Evolutionary conservation across 2,329 filamentous ascomycete species (phyloP), one percentile per base, ranked within the genome.

Genomic region (Cucurbitaria berberidis): DNA sequence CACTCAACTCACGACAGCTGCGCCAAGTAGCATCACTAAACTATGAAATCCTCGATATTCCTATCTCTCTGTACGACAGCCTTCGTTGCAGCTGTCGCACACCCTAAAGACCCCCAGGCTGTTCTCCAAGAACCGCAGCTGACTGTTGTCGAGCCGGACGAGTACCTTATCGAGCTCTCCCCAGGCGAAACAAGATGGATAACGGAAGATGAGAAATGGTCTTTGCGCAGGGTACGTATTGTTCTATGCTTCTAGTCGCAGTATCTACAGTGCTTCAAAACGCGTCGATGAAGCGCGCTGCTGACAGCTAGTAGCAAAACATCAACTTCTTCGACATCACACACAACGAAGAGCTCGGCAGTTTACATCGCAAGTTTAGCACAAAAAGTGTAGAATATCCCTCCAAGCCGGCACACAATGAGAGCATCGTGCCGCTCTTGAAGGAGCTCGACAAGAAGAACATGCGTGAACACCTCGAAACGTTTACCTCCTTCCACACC

Each of bases 261-360:
- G 18, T 8, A 50, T 9, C 9, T 13, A 15, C 7, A 24, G 19
- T 32, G 48, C 40, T 21, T 27, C 9, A 4, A 21, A 24, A n/a
- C 24, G 36, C 19, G 5, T 30, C 40, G 5, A 26, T 27, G 16
- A 38, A 48, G 22, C 30, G 16, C 36, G 10, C 21, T 11, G 45
- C 69, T 75, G 32, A 74, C 57, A 54, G 39, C n/a, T 3, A 9
- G 1, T 66, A 96, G 91, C 83, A 90, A 72, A 92, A 92, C 67
- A 82, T 88, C 63, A 89, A 88, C 68, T 98, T 98, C 82, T 96
- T 98, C 83, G 93, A 98, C 77, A 93, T 98, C 69, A 97, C 95
- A 55, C 84, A 91, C 36, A 85, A 87, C 50, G 80, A 81, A 45
- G 83, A 89, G 44, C 82, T 89, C 57, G 89, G 89, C 53, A 73